Evolutionary conservation across 78 protist genomes (phyloP).

Genomic region (Cavenderia fasciculata): DNA sequence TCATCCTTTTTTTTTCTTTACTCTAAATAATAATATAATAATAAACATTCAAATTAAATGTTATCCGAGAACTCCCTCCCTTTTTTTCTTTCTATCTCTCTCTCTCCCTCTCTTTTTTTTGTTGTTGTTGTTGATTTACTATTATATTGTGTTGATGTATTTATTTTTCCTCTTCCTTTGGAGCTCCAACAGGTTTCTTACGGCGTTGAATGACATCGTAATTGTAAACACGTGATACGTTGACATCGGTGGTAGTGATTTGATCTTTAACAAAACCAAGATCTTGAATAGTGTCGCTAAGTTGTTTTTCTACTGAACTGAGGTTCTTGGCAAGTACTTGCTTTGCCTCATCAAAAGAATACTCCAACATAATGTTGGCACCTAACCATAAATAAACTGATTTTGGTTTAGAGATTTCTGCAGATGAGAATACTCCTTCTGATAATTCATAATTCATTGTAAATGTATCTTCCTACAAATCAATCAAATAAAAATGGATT

Average conservation of each 20-base stretch:
- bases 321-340: conserved; percentile 65
- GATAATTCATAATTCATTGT: conserved; percentile 53
- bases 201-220: conserved; percentile 80
- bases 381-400: conserved; percentile 89
- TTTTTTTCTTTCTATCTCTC: no score
- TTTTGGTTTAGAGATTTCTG: conserved; percentile 58
- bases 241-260: conserved; percentile 87
- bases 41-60: no score
- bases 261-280: conserved; percentile 85
- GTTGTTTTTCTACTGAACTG: conserved; percentile 56
- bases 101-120: no score
- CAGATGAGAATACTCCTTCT: conserved; percentile 78
- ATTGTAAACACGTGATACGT: conserved; percentile 84
- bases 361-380: conserved; percentile 91
- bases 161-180: background rate
- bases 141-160: background rate
- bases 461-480: conserved; percentile 24
- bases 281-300: conserved; percentile 60
- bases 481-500: background rate
- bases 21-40: no score
- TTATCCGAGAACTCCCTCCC: no score
- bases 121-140: background rate
- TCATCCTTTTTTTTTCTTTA: no score
- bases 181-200: conserved; percentile 18
- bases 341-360: conserved; percentile 84